These are phyloP conservation scores for Chytriomyces confervae DNA, from an alignment of 192 early-diverging fungal genomes.

Conservation along the genomic window DNA sequence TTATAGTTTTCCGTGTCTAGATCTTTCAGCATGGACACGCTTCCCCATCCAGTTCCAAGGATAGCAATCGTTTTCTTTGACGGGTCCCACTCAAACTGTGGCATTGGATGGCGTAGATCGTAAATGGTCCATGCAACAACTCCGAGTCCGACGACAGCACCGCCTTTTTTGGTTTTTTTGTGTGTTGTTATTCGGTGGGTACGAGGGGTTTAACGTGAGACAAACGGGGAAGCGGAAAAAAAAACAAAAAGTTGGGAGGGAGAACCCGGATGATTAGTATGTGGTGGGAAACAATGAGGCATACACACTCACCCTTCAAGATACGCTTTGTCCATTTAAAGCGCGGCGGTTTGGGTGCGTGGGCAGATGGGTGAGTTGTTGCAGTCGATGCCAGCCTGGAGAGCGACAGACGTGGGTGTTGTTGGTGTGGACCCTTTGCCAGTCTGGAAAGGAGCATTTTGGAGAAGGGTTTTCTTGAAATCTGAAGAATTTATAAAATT, in stretches of 20 bases:
- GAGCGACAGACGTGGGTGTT: too few relatives aligned
- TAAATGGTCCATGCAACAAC: conserved; percentile 42
- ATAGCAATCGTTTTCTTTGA: conserved; percentile 59
- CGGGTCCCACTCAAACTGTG: conserved; percentile 56
- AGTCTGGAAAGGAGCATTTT: too few relatives aligned
- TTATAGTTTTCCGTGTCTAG: conserved; percentile 82
- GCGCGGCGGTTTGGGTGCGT: conserved; percentile 1
- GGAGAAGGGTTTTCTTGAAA: too few relatives aligned
- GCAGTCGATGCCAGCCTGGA: too few relatives aligned
- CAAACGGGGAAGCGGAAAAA: too few relatives aligned
- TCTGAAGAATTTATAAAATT: too few relatives aligned
- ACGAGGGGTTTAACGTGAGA: neutral
- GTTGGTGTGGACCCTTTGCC: too few relatives aligned
- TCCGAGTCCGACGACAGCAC: conserved; percentile 5
- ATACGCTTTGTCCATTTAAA: conserved; percentile 36
- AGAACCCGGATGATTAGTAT: too few relatives aligned
- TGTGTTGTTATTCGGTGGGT: neutral
- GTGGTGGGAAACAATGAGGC: too few relatives aligned
- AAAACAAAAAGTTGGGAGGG: too few relatives aligned
- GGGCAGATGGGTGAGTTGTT: too few relatives aligned
- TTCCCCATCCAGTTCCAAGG: conserved; percentile 56
- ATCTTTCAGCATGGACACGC: conserved; percentile 69
- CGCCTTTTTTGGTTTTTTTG: conserved; percentile 7
- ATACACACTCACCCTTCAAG: conserved; percentile 3
- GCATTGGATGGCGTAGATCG: conserved; percentile 49